Conservation (phyloP, 306 rosid species). For the Abrus precatorius region DNA sequence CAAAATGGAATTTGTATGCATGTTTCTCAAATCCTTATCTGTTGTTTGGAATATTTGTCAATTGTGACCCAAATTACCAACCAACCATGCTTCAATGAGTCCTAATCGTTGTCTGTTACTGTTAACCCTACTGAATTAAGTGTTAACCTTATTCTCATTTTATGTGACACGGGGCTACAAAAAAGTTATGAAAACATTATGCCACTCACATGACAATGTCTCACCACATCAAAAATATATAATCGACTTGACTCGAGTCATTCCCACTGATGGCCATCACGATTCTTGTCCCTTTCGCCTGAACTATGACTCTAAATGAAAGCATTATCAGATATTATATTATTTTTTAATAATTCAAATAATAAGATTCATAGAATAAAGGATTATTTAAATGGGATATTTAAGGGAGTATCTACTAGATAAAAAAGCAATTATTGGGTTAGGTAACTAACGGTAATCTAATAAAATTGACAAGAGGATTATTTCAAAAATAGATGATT, state of each 20-base stretch:
- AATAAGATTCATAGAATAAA: not conserved
- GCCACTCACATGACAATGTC: not conserved
- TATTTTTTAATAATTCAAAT: no score
- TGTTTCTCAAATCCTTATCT: not conserved
- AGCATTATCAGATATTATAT: not conserved
- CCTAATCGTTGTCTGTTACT: no score
- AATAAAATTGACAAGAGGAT: no score
- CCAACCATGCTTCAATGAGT: not conserved
- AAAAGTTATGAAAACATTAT: not conserved
- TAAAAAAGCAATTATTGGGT: not conserved
- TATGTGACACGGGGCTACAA: not conserved
- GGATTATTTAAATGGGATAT: not conserved
- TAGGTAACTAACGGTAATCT: no score
- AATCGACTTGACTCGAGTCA: not conserved
- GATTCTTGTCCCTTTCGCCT: no score
- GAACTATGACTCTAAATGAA: not conserved
- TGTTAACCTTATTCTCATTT: not conserved
- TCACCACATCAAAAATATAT: not conserved
- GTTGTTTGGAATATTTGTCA: not conserved
- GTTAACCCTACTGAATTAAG: not conserved
- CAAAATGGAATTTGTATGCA: conserved; percentile 9
- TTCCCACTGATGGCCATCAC: not conserved
- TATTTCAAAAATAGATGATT: not conserved
- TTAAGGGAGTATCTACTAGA: not conserved
- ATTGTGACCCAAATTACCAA: not conserved